Conservation (phyloP, 2,329 filamentous ascomycete genomes). For the Neophaeococcomyces aloes region DNA sequence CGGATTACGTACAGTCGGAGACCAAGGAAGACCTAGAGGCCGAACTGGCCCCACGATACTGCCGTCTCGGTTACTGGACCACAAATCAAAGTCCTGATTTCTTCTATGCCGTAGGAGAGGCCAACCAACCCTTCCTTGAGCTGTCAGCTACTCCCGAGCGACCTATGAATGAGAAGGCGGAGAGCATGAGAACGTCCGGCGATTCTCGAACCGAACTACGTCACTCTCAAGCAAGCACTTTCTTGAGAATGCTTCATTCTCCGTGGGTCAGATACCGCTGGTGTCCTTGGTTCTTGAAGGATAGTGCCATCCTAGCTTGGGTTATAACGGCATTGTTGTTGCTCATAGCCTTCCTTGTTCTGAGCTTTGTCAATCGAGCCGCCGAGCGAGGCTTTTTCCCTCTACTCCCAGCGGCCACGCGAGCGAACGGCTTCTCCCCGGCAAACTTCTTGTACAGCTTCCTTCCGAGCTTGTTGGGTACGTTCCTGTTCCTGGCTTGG, state of each 20-base stretch:
- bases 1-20: conserved; percentile 61
- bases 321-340: conserved; percentile 51
- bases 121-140: conserved; percentile 41
- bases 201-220: conserved; percentile 31
- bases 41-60: conserved; percentile 46
- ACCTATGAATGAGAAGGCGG: conserved; percentile 29
- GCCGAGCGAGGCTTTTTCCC: conserved; percentile 64
- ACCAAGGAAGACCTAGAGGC: conserved; percentile 39
- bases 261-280: conserved; percentile 52
- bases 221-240: conserved; percentile 32
- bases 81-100: conserved; percentile 55
- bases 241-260: conserved; percentile 42
- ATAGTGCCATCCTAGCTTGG: conserved; percentile 55
- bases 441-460: conserved; percentile 80
- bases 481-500: conserved; percentile 48
- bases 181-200: conserved; percentile 21
- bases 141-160: conserved; percentile 42
- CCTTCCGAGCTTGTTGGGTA: conserved; percentile 48
- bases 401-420: conserved; percentile 50
- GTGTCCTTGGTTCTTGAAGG: conserved; percentile 66
- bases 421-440: conserved; percentile 60
- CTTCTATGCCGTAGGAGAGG: conserved; percentile 71
- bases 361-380: conserved; percentile 64
- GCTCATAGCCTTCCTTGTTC: conserved; percentile 59
- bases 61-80: conserved; percentile 80